Evolutionary conservation across 441 rosid species (phyloP).

Genomic region (Hypseocharis bilobata): DNA sequence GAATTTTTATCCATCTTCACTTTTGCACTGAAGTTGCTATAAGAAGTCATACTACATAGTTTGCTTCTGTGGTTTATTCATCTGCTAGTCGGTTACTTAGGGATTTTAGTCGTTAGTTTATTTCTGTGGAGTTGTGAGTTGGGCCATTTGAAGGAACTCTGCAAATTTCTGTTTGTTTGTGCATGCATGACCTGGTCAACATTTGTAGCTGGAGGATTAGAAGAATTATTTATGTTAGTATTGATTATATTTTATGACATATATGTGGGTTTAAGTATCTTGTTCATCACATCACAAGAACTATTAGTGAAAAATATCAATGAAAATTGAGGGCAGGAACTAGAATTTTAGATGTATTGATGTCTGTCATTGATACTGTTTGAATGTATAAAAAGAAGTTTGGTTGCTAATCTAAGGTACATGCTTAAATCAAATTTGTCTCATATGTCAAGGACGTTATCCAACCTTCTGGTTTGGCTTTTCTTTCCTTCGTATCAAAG

Average conservation of each 20-base stretch:
- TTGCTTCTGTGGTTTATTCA: neutral
- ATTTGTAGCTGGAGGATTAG: neutral
- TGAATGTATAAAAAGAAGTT: neutral
- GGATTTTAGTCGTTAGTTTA: neutral
- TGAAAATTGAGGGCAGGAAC: neutral
- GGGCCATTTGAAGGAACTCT: neutral
- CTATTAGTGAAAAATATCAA: neutral
- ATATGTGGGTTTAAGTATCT: no score
- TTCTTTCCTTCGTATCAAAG: neutral
- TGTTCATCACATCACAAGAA: neutral
- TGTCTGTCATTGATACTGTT: no score
- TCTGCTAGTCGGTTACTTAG: neutral
- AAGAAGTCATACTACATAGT: neutral
- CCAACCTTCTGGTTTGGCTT: neutral
- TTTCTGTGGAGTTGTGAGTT: neutral
- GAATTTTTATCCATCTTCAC: neutral
- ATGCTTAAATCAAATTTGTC: neutral
- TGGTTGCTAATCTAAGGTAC: neutral
- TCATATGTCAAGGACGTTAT: neutral
- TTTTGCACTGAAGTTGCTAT: neutral
- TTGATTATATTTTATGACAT: no score
- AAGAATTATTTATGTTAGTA: neutral
- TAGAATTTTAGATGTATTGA: neutral
- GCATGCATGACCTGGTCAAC: neutral
- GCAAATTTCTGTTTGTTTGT: neutral